These are phyloP conservation scores for Cystoderma amianthinum DNA, from an alignment of 768 basidiomycete species.

Conservation along the genomic window DNA sequence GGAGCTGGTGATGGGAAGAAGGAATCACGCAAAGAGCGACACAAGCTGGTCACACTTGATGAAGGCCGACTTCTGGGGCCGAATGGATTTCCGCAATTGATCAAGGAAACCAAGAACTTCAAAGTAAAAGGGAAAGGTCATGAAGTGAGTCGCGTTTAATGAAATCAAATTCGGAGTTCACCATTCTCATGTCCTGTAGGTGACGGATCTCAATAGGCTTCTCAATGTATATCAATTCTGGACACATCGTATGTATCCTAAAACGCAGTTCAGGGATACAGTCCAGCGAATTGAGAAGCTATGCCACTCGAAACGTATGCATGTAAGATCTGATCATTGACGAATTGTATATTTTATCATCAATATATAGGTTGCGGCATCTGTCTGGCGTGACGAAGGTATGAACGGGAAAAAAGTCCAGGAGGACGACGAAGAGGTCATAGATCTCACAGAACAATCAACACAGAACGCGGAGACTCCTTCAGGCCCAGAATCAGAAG, in stretches of 20 bases:
- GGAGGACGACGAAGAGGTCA: constrained; percentile 8
- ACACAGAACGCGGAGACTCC: constrained; percentile 6
- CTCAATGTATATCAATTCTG: constrained; percentile 89
- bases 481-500: constrained; percentile 15
- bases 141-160: constrained; percentile 50
- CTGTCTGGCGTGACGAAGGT: constrained; percentile 75
- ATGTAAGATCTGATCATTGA: constrained; percentile 41
- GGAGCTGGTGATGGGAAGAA: constrained; percentile 8
- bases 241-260: constrained; percentile 91
- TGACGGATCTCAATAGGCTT: constrained; percentile 72
- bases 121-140: constrained; percentile 85
- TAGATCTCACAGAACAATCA: constrained; percentile 16
- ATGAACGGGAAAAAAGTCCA: constrained; percentile 4
- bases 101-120: constrained; percentile 72
- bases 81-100: constrained; percentile 74
- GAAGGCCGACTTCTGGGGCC: constrained; percentile 67
- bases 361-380: constrained; percentile 48
- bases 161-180: background rate
- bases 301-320: constrained; percentile 81
- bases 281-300: constrained; percentile 81
- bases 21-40: constrained; percentile 25
- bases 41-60: constrained; percentile 58
- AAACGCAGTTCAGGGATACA: constrained; percentile 81
- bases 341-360: constrained; percentile 3
- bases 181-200: constrained; percentile 30